phyloP scores from a whole-genome alignment of 305 asterid species.

The Andrographis paniculata region DNA sequence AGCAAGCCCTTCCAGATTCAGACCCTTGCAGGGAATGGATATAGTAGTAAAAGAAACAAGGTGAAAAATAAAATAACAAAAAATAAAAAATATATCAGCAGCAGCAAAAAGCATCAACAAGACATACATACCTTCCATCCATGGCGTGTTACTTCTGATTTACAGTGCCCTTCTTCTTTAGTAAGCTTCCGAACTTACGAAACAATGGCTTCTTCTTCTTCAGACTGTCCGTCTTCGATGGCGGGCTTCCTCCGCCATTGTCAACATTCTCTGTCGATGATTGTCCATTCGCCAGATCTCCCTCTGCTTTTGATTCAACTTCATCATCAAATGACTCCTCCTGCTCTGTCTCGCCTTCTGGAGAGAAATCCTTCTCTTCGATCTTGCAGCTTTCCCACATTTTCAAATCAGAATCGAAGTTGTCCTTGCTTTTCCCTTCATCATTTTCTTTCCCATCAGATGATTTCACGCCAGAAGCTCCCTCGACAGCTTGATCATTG shows the following conservation, averaged over 20 bases:
- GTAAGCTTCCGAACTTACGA: slow-evolving; percentile 72
- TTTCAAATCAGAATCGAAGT: slow-evolving; percentile 52
- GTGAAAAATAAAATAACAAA: slow-evolving; percentile 5
- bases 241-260: slow-evolving; percentile 49
- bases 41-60: slow-evolving; percentile 1
- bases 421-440: slow-evolving; percentile 36
- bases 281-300: slow-evolving; percentile 47
- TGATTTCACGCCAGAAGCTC: slow-evolving; percentile 27
- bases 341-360: slow-evolving; percentile 54
- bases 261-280: slow-evolving; percentile 42
- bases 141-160: slow-evolving; percentile 50
- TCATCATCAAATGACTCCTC: slow-evolving; percentile 73
- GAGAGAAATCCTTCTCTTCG: slow-evolving; percentile 72
- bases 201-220: slow-evolving; percentile 89
- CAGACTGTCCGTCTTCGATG: slow-evolving; percentile 48
- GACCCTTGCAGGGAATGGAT: too few relatives aligned
- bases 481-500: slow-evolving; percentile 24
- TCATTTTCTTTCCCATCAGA: slow-evolving; percentile 29
- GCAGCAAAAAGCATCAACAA: slow-evolving; percentile 26
- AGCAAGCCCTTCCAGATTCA: too few relatives aligned
- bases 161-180: slow-evolving; percentile 71
- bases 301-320: slow-evolving; percentile 54
- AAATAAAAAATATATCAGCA: not conserved
- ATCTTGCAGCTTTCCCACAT: slow-evolving; percentile 94
- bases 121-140: slow-evolving; percentile 17